phyloP scores from a whole-genome alignment of 2,329 filamentous ascomycete genomes.

The Aspergillus sp. region DNA sequence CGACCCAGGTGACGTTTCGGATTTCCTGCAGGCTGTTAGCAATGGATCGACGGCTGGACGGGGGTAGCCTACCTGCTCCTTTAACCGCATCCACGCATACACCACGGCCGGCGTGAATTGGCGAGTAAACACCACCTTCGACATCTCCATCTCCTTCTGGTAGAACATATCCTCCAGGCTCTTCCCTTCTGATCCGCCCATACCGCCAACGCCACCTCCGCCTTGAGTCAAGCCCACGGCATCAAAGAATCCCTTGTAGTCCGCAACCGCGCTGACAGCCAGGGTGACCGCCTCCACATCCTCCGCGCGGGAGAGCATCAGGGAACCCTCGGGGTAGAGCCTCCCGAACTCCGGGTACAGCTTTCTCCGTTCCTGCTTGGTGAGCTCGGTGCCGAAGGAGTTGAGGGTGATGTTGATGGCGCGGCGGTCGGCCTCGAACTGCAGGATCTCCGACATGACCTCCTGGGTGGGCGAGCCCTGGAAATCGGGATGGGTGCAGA shows the following conservation, averaged over 20 bases:
- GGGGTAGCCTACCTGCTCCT: conserved; percentile 69
- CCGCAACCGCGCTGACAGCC: conserved; percentile 82
- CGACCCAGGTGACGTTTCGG: conserved; percentile 98
- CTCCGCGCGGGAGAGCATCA: conserved; percentile 91
- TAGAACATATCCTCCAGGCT: conserved; percentile 98
- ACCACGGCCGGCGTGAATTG: conserved; percentile 94
- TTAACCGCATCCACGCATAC: conserved; percentile 94
- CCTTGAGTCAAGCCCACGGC: conserved; percentile 71
- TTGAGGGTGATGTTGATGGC: conserved; percentile 99
- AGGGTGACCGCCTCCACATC: conserved; percentile 89
- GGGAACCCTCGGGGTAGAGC: conserved; percentile 83
- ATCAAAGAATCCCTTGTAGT: conserved; percentile 96
- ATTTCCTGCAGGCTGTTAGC: conserved; percentile 61
- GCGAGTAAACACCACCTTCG: conserved; percentile 85
- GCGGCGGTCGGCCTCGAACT: conserved; percentile 92
- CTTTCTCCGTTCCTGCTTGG: conserved; percentile 89
- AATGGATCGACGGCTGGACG: conserved; percentile 15
- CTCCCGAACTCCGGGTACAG: conserved; percentile 87
- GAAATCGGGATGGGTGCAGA: conserved; percentile 82
- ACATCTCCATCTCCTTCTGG: conserved; percentile 98
- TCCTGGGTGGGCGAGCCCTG: conserved; percentile 80
- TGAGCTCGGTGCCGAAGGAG: conserved; percentile 92
- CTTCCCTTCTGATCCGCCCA: conserved; percentile 68
- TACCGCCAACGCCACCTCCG: conserved; percentile 66
- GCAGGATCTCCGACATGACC: conserved; percentile 89